Evolutionary conservation across 202 grass and related monocot species (phyloP).

Genomic region (Cymbopogon flexuosus): DNA sequence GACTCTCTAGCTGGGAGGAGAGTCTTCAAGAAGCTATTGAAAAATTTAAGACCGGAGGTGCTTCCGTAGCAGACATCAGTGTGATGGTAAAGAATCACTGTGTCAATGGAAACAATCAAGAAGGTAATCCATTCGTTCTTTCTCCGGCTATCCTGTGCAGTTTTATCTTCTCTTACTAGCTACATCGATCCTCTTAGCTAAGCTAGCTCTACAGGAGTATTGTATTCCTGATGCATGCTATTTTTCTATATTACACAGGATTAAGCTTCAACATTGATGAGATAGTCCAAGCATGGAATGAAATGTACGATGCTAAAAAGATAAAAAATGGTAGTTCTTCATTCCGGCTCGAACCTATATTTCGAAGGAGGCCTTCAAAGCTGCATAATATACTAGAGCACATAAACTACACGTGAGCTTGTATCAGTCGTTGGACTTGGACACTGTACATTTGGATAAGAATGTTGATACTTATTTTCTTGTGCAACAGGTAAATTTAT

Average conservation of each 20-base stretch:
- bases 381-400: constrained; percentile 72
- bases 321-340: constrained; percentile 56
- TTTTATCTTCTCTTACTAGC: not conserved
- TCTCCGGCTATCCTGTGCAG: not conserved
- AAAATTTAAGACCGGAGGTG: constrained; percentile 74
- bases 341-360: constrained; percentile 64
- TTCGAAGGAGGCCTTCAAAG: constrained; percentile 60
- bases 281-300: constrained; percentile 83
- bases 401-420: constrained; percentile 44
- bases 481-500: constrained; percentile 25
- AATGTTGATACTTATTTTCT: constrained; percentile 12
- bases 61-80: constrained; percentile 57
- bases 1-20: constrained; percentile 63
- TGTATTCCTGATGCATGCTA: not conserved
- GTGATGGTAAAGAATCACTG: constrained; percentile 79
- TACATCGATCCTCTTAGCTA: not conserved
- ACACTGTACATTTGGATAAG: constrained; percentile 14
- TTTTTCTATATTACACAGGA: constrained; percentile 44
- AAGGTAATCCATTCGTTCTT: constrained; percentile 42
- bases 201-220: not conserved
- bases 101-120: constrained; percentile 62
- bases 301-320: constrained; percentile 82
- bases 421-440: constrained; percentile 27
- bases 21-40: constrained; percentile 63
- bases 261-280: constrained; percentile 84